Evolutionary conservation across 2,329 filamentous ascomycete genomes (phyloP).

Genomic region (Phoma sp.): DNA sequence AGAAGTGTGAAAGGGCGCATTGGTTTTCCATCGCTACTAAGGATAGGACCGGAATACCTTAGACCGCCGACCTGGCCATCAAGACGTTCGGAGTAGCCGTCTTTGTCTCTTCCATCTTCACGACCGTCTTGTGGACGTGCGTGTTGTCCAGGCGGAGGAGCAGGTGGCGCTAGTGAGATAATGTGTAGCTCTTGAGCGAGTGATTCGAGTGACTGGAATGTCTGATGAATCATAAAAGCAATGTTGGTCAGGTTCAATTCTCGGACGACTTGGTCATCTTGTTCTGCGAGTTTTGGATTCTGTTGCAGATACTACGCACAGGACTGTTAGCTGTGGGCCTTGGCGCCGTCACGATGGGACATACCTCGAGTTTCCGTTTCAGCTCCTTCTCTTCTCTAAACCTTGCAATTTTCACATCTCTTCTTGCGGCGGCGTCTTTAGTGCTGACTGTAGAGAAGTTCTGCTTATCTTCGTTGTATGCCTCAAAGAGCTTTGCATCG

Average conservation of each 20-base stretch:
- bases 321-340: conserved; percentile 5
- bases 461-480: conserved; percentile 75
- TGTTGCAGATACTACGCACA: conserved; percentile 62
- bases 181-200: conserved; percentile 86
- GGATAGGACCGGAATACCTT: conserved; percentile 70
- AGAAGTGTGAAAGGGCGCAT: conserved; percentile 90
- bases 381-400: conserved; percentile 87
- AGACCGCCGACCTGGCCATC: conserved; percentile 61
- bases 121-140: conserved; percentile 53
- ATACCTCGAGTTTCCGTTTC: conserved; percentile 79
- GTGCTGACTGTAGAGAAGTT: conserved; percentile 75
- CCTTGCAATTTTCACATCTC: conserved; percentile 84
- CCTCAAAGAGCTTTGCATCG: conserved; percentile 74
- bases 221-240: conserved; percentile 74
- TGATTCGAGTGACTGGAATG: conserved; percentile 87
- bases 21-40: conserved; percentile 82
- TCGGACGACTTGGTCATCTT: conserved; percentile 85
- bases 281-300: conserved; percentile 67
- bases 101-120: conserved; percentile 56
- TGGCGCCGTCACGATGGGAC: conserved; percentile 14
- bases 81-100: conserved; percentile 74
- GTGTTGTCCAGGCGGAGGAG: conserved; percentile 52
- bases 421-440: conserved; percentile 70
- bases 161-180: conserved; percentile 73
- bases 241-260: conserved; percentile 80